Conservation (phyloP, 2,329 filamentous ascomycete genomes). For the Neofusicoccum cordaticola region DNA sequence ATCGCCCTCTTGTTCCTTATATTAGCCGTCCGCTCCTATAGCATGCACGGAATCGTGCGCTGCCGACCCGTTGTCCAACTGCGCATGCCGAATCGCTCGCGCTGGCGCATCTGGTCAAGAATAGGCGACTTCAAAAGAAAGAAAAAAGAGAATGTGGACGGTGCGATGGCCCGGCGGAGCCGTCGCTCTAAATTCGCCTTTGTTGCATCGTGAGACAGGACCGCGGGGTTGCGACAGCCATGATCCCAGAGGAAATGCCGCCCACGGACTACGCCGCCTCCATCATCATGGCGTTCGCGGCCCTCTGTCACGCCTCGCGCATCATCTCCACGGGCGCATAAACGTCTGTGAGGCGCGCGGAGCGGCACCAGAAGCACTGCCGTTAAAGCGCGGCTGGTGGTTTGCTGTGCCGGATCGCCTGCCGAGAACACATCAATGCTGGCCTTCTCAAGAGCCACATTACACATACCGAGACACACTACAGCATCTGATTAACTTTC, state of each 20-base stretch:
- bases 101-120: neutral
- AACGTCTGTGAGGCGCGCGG: neutral
- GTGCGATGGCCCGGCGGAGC: slow-evolving; percentile 1
- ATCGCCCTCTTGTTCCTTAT: neutral
- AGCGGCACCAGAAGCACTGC: neutral
- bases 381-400: neutral
- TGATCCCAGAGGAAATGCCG: slow-evolving; percentile 2
- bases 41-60: neutral
- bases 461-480: neutral
- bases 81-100: neutral
- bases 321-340: slow-evolving; percentile 8
- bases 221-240: slow-evolving; percentile 11
- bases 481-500: neutral
- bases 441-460: neutral
- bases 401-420: neutral
- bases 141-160: neutral
- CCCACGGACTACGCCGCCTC: neutral
- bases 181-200: neutral
- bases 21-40: neutral
- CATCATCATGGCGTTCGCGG: slow-evolving; percentile 2
- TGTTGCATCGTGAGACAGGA: slow-evolving; percentile 14
- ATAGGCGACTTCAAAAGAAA: neutral
- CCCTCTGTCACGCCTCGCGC: slow-evolving; percentile 1
- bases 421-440: neutral
- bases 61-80: neutral